Base-by-base conservation (phyloP, 257 asterid species). In the Schizonepeta tenuifolia region DNA sequence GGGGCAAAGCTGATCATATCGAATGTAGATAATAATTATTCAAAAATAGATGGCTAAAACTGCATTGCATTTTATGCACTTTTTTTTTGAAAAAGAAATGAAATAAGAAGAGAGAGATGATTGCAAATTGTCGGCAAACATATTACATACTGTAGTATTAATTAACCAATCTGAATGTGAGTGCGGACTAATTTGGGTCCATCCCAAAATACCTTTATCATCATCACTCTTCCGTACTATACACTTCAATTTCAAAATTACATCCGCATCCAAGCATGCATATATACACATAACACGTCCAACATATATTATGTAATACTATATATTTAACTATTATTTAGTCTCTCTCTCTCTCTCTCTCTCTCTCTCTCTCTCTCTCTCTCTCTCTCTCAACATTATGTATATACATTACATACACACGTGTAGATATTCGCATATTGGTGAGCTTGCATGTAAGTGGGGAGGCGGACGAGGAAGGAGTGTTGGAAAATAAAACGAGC, bases 41-140 rank as follows among this genome's bases (percentile, higher is more conserved):
- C 17, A 18, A 53, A 50, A 73, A 73, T 24, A 15, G 54, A 33
- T 68, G 17, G 26, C 9, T 40, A 18, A 40, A 56, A n/a, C 18
- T 14, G 56, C 9, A 40, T 41, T 56, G 35, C 36, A 7, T 70
- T 41, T 56, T 24, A 15, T 55, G 1, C 36, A 35, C 7, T 35
- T 3, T 49, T 15, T 6, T 15, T 0, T 1, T 14, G 21, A 40
- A 17, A 22, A 40, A 20, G 1, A 41, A 18, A 43, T 41, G 14
- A 40, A 63, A 64, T 64, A 21, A 44, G 21, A 13, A 10, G 47
- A 43, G 54, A 63, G 72, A 73, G 68, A 71, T 80, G 59, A 75
- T 71, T 76, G 35, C 63, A 67, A 71, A 0, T 67, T 75, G 84
- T 80, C 84, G 84, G 84, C 81, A 75, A 51, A 17, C 62, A 18